A percentile compares a stretch with the other conserved stretches of the same genome.
These are phyloP conservation scores for Scedosporium minutisporum DNA, from an alignment of 2,329 filamentous ascomycete genomes.

Conservation along the genomic window DNA sequence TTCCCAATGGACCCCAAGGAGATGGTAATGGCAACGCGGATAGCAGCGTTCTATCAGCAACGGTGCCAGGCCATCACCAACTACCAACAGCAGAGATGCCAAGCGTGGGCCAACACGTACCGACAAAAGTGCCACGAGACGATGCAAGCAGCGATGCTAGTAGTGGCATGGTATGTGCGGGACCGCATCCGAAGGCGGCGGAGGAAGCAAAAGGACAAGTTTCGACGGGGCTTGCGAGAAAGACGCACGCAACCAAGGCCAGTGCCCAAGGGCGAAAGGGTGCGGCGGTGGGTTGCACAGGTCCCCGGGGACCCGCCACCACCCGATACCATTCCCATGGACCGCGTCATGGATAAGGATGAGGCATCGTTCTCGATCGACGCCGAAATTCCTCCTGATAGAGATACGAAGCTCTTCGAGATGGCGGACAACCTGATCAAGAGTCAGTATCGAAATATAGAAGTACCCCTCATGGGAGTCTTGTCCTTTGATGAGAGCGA, in stretches of 20 bases:
- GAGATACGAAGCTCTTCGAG: slow-evolving; percentile 31
- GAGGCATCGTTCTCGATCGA: slow-evolving; percentile 32
- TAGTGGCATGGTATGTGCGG: slow-evolving; percentile 40
- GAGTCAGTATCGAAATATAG: slow-evolving; percentile 34
- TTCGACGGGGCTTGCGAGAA: slow-evolving; percentile 28
- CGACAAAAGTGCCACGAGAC: slow-evolving; percentile 37
- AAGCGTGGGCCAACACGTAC: slow-evolving; percentile 36
- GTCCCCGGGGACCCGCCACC: slow-evolving; percentile 24
- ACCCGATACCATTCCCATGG: slow-evolving; percentile 17
- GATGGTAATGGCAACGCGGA: slow-evolving; percentile 35
- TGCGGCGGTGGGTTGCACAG: slow-evolving; percentile 33
- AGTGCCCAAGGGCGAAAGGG: slow-evolving; percentile 28
- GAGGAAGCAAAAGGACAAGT: slow-evolving; percentile 29
- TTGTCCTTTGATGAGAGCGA: slow-evolving; percentile 35
- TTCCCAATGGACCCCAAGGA: slow-evolving; percentile 29
- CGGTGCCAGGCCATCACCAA: slow-evolving; percentile 35
- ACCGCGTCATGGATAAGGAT: slow-evolving; percentile 23
- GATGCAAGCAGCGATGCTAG: slow-evolving; percentile 38
- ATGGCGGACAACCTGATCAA: slow-evolving; percentile 38
- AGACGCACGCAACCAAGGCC: slow-evolving; percentile 23
- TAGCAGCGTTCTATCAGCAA: slow-evolving; percentile 39
- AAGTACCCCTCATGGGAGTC: slow-evolving; percentile 35
- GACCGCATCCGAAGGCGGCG: slow-evolving; percentile 35
- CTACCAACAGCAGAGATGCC: slow-evolving; percentile 37
- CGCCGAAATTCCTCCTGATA: slow-evolving; percentile 26